A percentile compares a stretch with the other conserved stretches of the same genome.
These are phyloP conservation scores for Tephrocybe rancida DNA, from an alignment of 768 basidiomycete species.

Conservation along the genomic window DNA sequence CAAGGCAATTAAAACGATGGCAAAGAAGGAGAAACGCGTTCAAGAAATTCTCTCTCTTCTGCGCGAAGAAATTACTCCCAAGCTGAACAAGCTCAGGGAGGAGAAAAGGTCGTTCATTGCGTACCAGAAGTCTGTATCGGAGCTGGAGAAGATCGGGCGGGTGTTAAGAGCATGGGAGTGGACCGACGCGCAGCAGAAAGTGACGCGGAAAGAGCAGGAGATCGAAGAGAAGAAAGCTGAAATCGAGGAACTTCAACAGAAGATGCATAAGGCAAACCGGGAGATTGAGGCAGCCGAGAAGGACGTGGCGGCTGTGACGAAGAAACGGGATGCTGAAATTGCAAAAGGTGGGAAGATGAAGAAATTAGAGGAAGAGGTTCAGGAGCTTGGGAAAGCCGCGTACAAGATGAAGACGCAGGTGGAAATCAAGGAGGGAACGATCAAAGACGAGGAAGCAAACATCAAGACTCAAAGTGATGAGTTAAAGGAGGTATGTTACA, in stretches of 20 bases:
- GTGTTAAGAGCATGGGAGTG: constrained; percentile 90
- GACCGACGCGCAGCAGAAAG: constrained; percentile 59
- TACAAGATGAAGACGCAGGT: constrained; percentile 85
- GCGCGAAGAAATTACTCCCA: constrained; percentile 90
- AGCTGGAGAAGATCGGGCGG: constrained; percentile 85
- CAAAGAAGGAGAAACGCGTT: constrained; percentile 95
- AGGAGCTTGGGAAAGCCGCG: constrained; percentile 75
- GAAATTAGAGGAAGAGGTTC: constrained; percentile 79
- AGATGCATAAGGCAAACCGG: constrained; percentile 49
- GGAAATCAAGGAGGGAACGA: constrained; percentile 74
- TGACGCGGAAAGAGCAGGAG: constrained; percentile 56
- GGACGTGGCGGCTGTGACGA: constrained; percentile 64
- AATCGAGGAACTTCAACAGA: constrained; percentile 45
- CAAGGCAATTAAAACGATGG: constrained; percentile 94
- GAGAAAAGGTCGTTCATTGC: constrained; percentile 90
- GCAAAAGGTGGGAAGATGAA: constrained; percentile 92
- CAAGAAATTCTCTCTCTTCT: constrained; percentile 84
- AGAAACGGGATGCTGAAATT: constrained; percentile 83
- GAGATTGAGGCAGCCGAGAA: constrained; percentile 70
- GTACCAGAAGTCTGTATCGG: constrained; percentile 86
- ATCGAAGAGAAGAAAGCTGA: constrained; percentile 53
- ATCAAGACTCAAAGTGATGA: constrained; percentile 54
- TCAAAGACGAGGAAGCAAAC: constrained; percentile 77
- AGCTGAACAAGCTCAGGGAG: constrained; percentile 84
- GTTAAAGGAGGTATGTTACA: constrained; percentile 56